Conservation (phyloP, 176 grass and related monocot species). For the Zizania latifolia region DNA sequence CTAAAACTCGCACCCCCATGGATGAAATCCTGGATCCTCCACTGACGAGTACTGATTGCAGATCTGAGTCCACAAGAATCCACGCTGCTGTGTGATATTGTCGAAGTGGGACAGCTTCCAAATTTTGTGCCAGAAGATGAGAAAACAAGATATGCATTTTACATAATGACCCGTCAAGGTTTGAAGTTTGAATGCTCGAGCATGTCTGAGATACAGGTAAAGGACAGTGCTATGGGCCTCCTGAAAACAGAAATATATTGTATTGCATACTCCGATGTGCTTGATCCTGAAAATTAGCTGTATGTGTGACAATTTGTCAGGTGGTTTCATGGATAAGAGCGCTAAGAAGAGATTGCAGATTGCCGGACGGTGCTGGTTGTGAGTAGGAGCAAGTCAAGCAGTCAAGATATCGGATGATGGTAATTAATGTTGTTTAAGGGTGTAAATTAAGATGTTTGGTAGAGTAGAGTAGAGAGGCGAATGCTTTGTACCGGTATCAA, state of each 20-base stretch:
- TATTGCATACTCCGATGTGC: neutral
- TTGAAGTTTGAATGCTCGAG: constrained; percentile 83
- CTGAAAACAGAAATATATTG: neutral
- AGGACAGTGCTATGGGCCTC: neutral
- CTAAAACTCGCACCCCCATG: too few relatives aligned
- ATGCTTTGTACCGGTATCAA: neutral
- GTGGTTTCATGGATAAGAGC: constrained; percentile 78
- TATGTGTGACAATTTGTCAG: constrained; percentile 1
- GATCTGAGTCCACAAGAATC: constrained; percentile 85
- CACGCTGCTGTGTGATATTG: constrained; percentile 56
- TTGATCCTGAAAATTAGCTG: neutral
- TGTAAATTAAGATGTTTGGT: neutral
- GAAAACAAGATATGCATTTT: constrained; percentile 72
- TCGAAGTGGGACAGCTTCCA: constrained; percentile 54
- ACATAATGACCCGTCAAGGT: constrained; percentile 60
- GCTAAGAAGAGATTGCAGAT: constrained; percentile 41
- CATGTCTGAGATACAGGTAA: constrained; percentile 68
- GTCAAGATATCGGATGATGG: constrained; percentile 8
- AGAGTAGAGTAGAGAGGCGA: neutral
- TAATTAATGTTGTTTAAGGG: neutral
- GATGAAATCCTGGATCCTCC: too few relatives aligned
- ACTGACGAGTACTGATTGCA: constrained; percentile 30
- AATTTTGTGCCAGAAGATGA: constrained; percentile 61
- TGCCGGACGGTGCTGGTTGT: neutral
- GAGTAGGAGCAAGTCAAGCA: neutral